Conservation (phyloP, 129 eudicot genomes). For the Chrysanthemum seticuspe region DNA sequence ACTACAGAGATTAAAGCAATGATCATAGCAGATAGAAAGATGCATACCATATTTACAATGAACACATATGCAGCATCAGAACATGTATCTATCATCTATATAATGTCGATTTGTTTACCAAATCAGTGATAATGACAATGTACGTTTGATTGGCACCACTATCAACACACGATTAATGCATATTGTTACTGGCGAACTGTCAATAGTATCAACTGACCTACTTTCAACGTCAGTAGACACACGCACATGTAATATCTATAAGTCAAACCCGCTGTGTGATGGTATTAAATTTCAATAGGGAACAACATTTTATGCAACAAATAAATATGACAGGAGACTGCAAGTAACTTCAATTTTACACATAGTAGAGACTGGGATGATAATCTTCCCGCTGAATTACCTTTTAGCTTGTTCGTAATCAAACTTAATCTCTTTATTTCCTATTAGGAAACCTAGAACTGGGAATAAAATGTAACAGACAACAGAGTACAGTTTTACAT, state of each 20-base stretch:
- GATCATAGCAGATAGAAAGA: neutral
- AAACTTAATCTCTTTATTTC: neutral
- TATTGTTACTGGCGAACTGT: neutral
- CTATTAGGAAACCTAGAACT: neutral
- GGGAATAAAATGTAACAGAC: too few relatives aligned
- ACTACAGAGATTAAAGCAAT: neutral
- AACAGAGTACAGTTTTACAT: too few relatives aligned
- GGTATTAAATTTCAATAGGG: neutral
- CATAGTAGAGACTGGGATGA: neutral
- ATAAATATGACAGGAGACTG: neutral
- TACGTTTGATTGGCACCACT: too few relatives aligned
- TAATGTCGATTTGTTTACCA: neutral
- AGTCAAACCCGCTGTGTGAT: neutral
- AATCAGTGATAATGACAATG: neutral
- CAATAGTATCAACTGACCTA: neutral
- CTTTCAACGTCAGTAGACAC: neutral
- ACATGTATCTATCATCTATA: neutral
- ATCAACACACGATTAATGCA: too few relatives aligned
- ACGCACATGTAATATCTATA: neutral
- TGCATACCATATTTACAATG: neutral
- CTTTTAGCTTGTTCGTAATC: neutral
- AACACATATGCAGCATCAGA: neutral
- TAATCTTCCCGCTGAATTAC: neutral
- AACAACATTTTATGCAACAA: neutral
- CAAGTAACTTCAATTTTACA: neutral